These are phyloP conservation scores for Suzukiozyma palmioleophila DNA, from an alignment of 1,139 yeast species.

Conservation along the genomic window DNA sequence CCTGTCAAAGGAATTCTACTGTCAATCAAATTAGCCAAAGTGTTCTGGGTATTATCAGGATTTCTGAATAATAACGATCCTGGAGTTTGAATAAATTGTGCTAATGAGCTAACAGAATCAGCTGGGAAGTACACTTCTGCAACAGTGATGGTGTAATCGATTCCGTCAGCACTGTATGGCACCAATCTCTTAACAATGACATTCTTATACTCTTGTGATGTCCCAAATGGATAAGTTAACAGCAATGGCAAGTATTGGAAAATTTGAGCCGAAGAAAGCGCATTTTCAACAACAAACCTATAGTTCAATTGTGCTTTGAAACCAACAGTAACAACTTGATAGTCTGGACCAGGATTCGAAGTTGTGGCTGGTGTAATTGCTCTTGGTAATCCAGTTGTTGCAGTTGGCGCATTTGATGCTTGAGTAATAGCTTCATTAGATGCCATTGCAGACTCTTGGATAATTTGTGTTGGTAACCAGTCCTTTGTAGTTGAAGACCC, in stretches of 20 bases:
- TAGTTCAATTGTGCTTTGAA: conserved; percentile 65
- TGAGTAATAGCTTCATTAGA: conserved; percentile 22
- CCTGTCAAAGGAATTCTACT: conserved; percentile 60
- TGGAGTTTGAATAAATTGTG: conserved; percentile 36
- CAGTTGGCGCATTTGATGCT: conserved; percentile 24
- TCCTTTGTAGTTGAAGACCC: conserved; percentile 18
- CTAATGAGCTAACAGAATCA: conserved; percentile 40
- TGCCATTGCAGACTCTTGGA: conserved; percentile 28
- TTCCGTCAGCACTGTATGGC: conserved; percentile 54
- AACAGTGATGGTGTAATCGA: conserved; percentile 61
- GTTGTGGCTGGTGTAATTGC: conserved; percentile 58
- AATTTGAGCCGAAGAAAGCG: conserved; percentile 71
- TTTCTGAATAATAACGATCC: conserved; percentile 49
- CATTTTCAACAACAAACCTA: conserved; percentile 63
- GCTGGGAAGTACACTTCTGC: conserved; percentile 73
- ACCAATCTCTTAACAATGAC: conserved; percentile 58
- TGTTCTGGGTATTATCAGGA: conserved; percentile 39
- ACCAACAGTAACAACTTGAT: conserved; percentile 62
- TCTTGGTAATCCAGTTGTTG: conserved; percentile 57
- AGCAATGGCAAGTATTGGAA: conserved; percentile 64
- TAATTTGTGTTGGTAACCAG: conserved; percentile 51
- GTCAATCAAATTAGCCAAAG: conserved; percentile 58
- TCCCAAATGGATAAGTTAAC: conserved; percentile 48
- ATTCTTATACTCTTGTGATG: conserved; percentile 24
- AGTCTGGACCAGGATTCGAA: conserved; percentile 44